Evolutionary conservation across 2,329 filamentous ascomycete species (phyloP).

Genomic region (Colletotrichum horii): DNA sequence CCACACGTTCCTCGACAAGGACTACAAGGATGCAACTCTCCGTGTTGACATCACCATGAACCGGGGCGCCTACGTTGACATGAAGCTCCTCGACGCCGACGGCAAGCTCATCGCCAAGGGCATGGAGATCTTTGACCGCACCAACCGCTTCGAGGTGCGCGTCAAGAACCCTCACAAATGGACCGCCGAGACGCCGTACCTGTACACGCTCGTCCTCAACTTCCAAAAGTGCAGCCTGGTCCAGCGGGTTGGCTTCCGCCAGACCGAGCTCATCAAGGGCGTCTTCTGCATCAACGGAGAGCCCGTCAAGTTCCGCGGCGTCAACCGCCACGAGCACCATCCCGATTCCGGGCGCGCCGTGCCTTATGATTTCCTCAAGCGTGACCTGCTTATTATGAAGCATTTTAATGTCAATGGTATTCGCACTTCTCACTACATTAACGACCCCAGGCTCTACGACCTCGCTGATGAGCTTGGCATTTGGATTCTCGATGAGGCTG

Average conservation of each 20-base stretch:
- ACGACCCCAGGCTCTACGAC: constrained; percentile 64
- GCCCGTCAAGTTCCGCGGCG: constrained; percentile 69
- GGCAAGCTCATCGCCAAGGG: constrained; percentile 32
- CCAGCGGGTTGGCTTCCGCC: constrained; percentile 69
- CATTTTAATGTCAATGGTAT: constrained; percentile 73
- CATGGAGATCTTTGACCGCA: constrained; percentile 34
- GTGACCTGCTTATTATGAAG: constrained; percentile 71
- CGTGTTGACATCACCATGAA: constrained; percentile 49
- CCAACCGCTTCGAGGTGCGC: constrained; percentile 42
- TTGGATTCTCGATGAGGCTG: constrained; percentile 65
- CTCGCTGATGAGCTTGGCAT: constrained; percentile 68
- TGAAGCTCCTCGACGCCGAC: constrained; percentile 41
- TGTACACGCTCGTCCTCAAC: constrained; percentile 58
- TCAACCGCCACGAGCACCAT: constrained; percentile 76
- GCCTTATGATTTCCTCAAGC: constrained; percentile 62
- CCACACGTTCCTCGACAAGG: constrained; percentile 58
- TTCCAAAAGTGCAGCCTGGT: constrained; percentile 43
- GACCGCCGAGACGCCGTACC: constrained; percentile 71
- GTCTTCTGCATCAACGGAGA: constrained; percentile 69
- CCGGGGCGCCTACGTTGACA: constrained; percentile 31
- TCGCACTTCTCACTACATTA: constrained; percentile 71
- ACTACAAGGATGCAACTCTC: constrained; percentile 59
- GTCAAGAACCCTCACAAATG: constrained; percentile 64
- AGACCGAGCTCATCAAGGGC: constrained; percentile 64
- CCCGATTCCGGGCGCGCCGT: constrained; percentile 66